Conservation (phyloP, 2,329 filamentous ascomycete genomes). For the Grosmannia penicillata region DNA sequence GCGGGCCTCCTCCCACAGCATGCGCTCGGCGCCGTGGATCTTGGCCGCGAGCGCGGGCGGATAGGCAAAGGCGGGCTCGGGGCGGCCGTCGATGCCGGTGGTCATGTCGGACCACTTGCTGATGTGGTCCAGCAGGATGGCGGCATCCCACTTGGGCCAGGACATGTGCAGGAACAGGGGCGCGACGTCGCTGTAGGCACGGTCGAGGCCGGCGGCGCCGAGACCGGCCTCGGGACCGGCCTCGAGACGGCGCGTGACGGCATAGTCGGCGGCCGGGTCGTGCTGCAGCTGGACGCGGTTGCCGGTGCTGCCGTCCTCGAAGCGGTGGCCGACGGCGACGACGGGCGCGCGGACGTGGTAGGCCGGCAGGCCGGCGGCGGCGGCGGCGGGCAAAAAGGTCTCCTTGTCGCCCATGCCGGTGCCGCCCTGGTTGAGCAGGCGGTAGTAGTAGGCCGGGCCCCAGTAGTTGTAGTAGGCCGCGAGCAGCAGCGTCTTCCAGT, state of each 20-base stretch:
- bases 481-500: conserved; percentile 30
- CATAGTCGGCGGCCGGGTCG: conserved; percentile 16
- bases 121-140: conserved; percentile 11
- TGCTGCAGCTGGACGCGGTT: conserved; percentile 16
- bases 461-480: conserved; percentile 40
- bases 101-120: conserved; percentile 12
- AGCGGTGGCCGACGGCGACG: conserved; percentile 17
- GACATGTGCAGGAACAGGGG: conserved; percentile 21
- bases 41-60: conserved; percentile 11
- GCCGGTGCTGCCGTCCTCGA: conserved; percentile 14
- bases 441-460: conserved; percentile 34
- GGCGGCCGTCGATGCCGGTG: conserved; percentile 10
- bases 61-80: conserved; percentile 17
- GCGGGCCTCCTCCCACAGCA: conserved; percentile 18
- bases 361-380: conserved; percentile 21
- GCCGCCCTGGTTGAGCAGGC: conserved; percentile 27
- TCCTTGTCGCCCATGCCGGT: conserved; percentile 32
- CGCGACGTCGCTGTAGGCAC: conserved; percentile 6
- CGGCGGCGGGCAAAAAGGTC: conserved; percentile 28
- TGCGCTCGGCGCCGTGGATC: conserved; percentile 18
- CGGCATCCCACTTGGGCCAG: conserved; percentile 20
- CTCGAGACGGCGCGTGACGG: not conserved
- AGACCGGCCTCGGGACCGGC: not conserved
- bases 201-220: conserved; percentile 1
- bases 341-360: conserved; percentile 22